A percentile compares a stretch with the other conserved stretches of the same genome.
Conservation (phyloP, 2,329 filamentous ascomycete species). For the Penicillium hesseltinei region DNA sequence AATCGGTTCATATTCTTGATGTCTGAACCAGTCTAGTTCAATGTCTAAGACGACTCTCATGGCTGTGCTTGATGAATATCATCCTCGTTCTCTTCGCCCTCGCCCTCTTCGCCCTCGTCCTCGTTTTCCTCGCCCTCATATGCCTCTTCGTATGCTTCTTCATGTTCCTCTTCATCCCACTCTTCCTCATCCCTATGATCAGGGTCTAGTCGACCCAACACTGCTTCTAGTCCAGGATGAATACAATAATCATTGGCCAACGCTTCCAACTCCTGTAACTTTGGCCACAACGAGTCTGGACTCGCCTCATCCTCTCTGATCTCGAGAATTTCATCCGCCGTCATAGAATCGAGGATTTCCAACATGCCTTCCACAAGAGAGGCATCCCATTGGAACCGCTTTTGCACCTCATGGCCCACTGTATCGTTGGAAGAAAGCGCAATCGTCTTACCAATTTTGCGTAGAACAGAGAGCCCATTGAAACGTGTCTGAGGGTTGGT, state of each 20-base stretch:
- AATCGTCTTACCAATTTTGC: conserved; percentile 23
- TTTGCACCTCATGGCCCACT: conserved; percentile 15
- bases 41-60: background rate
- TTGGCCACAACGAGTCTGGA: background rate
- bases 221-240: background rate
- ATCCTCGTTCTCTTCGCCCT: background rate
- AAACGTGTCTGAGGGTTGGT: conserved; percentile 8
- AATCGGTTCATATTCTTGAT: background rate
- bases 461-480: conserved; percentile 18
- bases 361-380: conserved; percentile 15
- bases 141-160: background rate
- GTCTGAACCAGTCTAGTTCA: background rate
- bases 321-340: conserved; percentile 1
- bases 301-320: conserved; percentile 12
- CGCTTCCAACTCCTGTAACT: conserved; percentile 7
- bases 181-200: background rate
- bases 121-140: too few species aligned
- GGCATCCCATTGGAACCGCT: conserved; percentile 5
- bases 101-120: background rate
- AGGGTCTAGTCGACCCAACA: background rate
- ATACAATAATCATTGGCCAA: conserved; percentile 2
- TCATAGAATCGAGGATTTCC: background rate
- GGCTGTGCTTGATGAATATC: background rate
- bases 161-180: background rate
- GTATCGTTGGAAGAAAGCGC: conserved; percentile 4